Base-by-base conservation (phyloP, 2,329 filamentous ascomycete genomes). In the Westerdykella ornata region DNA sequence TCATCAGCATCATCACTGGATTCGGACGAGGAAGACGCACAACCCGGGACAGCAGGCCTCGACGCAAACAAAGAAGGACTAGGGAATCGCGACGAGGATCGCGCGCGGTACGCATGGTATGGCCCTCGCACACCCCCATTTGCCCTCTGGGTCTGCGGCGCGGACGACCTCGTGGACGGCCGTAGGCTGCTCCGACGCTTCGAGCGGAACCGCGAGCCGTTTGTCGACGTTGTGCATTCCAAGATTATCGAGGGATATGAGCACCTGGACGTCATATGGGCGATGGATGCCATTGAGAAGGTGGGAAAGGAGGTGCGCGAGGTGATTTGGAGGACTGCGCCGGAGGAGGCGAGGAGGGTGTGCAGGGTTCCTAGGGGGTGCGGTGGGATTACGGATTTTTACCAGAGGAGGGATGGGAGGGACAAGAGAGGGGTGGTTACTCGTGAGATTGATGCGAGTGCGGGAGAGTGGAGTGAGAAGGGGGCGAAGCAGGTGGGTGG, bases 191-290 rank as follows among this genome's bases (percentile, higher is more conserved):
- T 96, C 2, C 73, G 78, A 15, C 76, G 90, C 1, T 85, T 96
- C 49, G 76, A 85, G 54, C 76, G 77, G 32, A 85, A 84, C 0
- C 74, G 85, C 18, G 90, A 97, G 64, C 90, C 90, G 1, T 74
- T 87, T 57, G 87, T 94, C 7, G 72, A 76, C 30, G 69, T 96
- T 4, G 85, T 95, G 4, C 85, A 95, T 66, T 77, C 77, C 48
- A 94, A 87, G 60, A 72, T 94, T 16, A 84, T 96, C 33, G 80
- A 86, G 2, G 86, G 84, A 35, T 66, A 95, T 62, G 90, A 96
- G 68, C 90, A 97, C 66, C 74, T 97, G 4, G 90, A 96, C 67
- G 87, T 96, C 1, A 80, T 97, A 29, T 96, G 90, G 90, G 88
- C 89, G 0, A 87, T 96, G 73, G 88, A 96, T 58, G 80, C 81